Evolutionary conservation across 176 grass and related monocot species (phyloP), one percentile per base, ranked within the genome.

Genomic region (Musa acuminata): DNA sequence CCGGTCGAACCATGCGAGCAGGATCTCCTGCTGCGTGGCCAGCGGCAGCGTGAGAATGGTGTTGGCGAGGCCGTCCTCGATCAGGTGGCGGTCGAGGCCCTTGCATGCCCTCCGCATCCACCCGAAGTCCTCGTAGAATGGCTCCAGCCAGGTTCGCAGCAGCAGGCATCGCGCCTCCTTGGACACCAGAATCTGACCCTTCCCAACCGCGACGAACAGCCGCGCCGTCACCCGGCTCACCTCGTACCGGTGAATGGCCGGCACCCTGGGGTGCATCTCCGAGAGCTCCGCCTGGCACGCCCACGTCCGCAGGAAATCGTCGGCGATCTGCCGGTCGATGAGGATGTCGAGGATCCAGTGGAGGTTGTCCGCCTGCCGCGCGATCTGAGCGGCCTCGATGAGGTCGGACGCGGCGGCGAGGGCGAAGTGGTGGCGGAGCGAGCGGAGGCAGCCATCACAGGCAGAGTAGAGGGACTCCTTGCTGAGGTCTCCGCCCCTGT

Each of bases 311-410:
- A 99, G 75, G 80, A 99, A 99, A 24, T 99, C 91, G 53, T 99
- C 91, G 0, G 91, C 96, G 52, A 89, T 94, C 80, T 99, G 96
- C 25, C 91, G 96, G 63, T 99, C 91, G 23, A 99, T 89, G 64
- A 99, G 89, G 75, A 99, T 95, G 71, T 95, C 96, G 0, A 99
- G 96, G 84, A 99, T 87, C 96, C 96, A 95, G 20, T 95, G 88
- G 48, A 99, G 84, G 78, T 99, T 99, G 69, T 99, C 96, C 53
- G 96, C 91, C 81, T 91, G 91, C 52, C 96, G 85, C 2, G 91
- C 84, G 19, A 99, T 99, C 77, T 86, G 88, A 0, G 77, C 51
- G 7, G 84, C 80, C 78, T 95, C 91, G 0, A 79, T 60, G 2
- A 80, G 74, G 73, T 95, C 86, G 51, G 82, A 85, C 3, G 78